Percentiles rank a stretch among this genome's conserved stretches.
phyloP scores from a whole-genome alignment of 805 yeast species.

The Lipomyces starkeyi region DNA sequence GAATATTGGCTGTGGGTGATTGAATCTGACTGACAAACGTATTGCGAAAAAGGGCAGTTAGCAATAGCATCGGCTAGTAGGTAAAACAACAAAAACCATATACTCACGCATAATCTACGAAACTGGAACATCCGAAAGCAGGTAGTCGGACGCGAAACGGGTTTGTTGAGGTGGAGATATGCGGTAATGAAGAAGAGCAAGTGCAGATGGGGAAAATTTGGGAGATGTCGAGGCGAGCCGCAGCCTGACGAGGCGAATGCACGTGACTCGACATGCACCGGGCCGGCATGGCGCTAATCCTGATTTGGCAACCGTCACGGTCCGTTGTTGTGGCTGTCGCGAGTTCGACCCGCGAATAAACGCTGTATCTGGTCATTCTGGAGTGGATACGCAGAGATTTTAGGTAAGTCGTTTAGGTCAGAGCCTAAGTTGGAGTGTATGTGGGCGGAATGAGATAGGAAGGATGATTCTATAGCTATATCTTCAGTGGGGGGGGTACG shows the following conservation, averaged over 20 bases:
- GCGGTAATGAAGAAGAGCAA: neutral
- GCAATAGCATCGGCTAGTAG: neutral
- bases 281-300: constrained; percentile 4
- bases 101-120: neutral
- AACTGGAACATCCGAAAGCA: neutral
- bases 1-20: neutral
- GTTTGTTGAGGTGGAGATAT: neutral
- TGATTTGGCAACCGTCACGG: neutral
- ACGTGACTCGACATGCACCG: constrained; percentile 6
- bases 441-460: neutral
- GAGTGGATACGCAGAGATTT: neutral
- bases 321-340: neutral
- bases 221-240: constrained; percentile 3
- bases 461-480: neutral
- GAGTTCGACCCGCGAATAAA: neutral
- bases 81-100: neutral
- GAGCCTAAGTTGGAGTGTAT: neutral
- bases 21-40: neutral
- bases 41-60: neutral
- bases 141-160: neutral
- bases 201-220: constrained; percentile 5
- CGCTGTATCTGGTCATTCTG: neutral
- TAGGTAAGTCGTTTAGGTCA: neutral
- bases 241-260: constrained; percentile 8
- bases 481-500: too few species aligned